These are phyloP conservation scores for Leccinum ochraceum DNA, from an alignment of 768 basidiomycete species.

Conservation along the genomic window DNA sequence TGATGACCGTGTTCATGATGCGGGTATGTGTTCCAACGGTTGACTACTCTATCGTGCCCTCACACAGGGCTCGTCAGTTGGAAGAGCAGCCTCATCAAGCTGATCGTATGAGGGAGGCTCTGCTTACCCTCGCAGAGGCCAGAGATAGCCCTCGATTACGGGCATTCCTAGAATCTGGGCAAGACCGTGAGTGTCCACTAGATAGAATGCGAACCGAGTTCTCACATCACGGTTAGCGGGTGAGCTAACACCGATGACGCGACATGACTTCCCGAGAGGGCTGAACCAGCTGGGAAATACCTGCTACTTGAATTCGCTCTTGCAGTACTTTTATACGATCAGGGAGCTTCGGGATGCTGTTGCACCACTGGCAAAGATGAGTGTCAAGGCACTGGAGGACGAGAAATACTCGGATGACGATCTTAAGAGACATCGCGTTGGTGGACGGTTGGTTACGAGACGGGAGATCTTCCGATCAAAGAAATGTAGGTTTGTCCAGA, in stretches of 20 bases:
- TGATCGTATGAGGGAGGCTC: slow-evolving; percentile 72
- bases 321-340: slow-evolving; percentile 95
- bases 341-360: slow-evolving; percentile 83
- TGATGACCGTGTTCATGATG: slow-evolving; percentile 71
- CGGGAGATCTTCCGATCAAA: slow-evolving; percentile 82
- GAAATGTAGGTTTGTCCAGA: slow-evolving; percentile 60
- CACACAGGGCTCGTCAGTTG: slow-evolving; percentile 43
- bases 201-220: not conserved
- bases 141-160: slow-evolving; percentile 72
- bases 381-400: slow-evolving; percentile 57
- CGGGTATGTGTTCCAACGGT: slow-evolving; percentile 47
- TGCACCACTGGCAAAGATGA: slow-evolving; percentile 53
- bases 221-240: slow-evolving; percentile 50
- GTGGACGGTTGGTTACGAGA: slow-evolving; percentile 79
- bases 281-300: slow-evolving; percentile 89
- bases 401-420: slow-evolving; percentile 81
- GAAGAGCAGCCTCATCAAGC: slow-evolving; percentile 68
- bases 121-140: slow-evolving; percentile 72
- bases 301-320: slow-evolving; percentile 79
- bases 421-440: slow-evolving; percentile 80
- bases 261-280: slow-evolving; percentile 76
- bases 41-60: slow-evolving; percentile 6
- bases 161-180: slow-evolving; percentile 62
- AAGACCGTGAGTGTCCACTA: slow-evolving; percentile 64
- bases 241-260: slow-evolving; percentile 51